These are phyloP conservation scores for Aphanomyces euteiches DNA, from an alignment of 352 stramenopile genomes.

Conservation along the genomic window DNA sequence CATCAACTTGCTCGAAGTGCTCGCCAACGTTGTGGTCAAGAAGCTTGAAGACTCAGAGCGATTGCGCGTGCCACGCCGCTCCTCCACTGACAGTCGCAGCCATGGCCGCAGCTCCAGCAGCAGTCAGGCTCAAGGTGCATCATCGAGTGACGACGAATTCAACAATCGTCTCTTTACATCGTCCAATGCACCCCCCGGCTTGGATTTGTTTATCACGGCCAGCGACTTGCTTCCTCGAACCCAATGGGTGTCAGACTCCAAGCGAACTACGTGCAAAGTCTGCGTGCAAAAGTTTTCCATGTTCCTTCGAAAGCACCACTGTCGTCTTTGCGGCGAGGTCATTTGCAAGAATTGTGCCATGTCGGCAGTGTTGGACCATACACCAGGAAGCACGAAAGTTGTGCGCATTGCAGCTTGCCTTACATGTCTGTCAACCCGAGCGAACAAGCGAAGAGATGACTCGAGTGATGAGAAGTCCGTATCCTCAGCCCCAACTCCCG, in stretches of 20 bases:
- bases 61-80: background rate
- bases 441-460: background rate
- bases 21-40: constrained; percentile 23
- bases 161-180: background rate
- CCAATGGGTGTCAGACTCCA: constrained; percentile 82
- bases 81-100: background rate
- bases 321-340: constrained; percentile 75
- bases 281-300: constrained; percentile 87
- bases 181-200: background rate
- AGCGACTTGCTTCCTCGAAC: constrained; percentile 72
- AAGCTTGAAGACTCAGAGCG: constrained; percentile 18
- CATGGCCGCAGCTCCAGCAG: constrained; percentile 4
- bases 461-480: background rate
- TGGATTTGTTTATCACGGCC: background rate
- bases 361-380: constrained; percentile 1
- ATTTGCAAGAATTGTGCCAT: constrained; percentile 80
- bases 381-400: background rate
- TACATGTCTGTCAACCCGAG: background rate
- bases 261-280: constrained; percentile 82
- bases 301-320: constrained; percentile 88
- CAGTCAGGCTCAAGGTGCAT: constrained; percentile 45
- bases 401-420: background rate
- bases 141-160: constrained; percentile 25
- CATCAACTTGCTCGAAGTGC: constrained; percentile 55
- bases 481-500: background rate